Evolutionary conservation across 805 yeast genomes (phyloP).

Genomic region (Saccharomycopsis sp.): DNA sequence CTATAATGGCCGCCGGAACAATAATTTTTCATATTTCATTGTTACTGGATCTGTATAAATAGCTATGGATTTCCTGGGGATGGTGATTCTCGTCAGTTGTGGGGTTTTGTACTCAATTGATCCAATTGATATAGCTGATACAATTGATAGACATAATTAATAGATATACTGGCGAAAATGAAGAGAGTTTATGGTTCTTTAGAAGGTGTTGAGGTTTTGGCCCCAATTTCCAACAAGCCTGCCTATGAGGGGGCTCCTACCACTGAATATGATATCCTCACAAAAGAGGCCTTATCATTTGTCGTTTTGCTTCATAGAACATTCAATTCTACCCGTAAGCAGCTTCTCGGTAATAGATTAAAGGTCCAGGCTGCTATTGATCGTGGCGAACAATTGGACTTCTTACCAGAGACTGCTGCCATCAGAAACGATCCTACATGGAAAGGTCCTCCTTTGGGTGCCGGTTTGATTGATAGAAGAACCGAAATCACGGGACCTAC

Average conservation of each 20-base stretch:
- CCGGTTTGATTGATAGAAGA: conserved; percentile 67
- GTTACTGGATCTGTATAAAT: neutral
- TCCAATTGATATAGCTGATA: neutral
- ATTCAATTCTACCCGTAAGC: conserved; percentile 55
- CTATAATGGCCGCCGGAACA: conserved; percentile 1
- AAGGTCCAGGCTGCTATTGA: conserved; percentile 56
- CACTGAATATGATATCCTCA: conserved; percentile 47
- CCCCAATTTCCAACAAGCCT: conserved; percentile 36
- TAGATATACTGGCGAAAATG: neutral
- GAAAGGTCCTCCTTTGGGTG: conserved; percentile 69
- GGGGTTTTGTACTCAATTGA: neutral
- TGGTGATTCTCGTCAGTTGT: neutral
- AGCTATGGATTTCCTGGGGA: neutral
- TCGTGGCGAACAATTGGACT: conserved; percentile 53
- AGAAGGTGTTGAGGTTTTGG: conserved; percentile 49
- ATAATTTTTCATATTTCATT: neutral
- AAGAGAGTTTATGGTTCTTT: conserved; percentile 32
- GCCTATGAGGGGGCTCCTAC: conserved; percentile 30
- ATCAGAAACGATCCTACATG: conserved; percentile 69
- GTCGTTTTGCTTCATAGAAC: conserved; percentile 68
- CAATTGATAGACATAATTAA: neutral
- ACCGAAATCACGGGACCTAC: conserved; percentile 85
- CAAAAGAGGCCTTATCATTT: conserved; percentile 56
- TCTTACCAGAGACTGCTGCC: conserved; percentile 58
- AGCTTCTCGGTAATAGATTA: conserved; percentile 56